phyloP scores from a whole-genome alignment of 257 asterid genomes.

The Solanum corneliomulleri region DNA sequence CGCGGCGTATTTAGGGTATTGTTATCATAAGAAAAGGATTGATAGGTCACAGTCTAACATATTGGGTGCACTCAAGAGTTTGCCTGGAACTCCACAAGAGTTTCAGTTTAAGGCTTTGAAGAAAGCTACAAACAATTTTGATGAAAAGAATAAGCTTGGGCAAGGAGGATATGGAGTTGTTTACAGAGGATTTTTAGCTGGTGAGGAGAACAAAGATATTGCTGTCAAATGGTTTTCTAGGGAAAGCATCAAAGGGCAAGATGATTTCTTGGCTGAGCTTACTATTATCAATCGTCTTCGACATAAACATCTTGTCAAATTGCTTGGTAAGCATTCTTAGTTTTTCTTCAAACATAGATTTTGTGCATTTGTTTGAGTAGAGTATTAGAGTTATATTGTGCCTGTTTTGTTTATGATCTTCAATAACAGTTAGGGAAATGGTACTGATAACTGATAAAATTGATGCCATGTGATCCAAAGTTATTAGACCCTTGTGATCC shows the following conservation, averaged over 20 bases:
- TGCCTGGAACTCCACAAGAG: conserved; percentile 82
- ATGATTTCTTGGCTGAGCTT: conserved; percentile 88
- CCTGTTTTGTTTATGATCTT: background rate
- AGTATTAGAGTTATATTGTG: background rate
- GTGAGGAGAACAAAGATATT: conserved; percentile 41
- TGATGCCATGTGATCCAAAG: background rate
- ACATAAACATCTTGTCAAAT: conserved; percentile 72
- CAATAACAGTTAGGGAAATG: background rate
- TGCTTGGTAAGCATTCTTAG: conserved; percentile 42
- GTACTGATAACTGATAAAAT: background rate
- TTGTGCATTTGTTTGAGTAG: background rate
- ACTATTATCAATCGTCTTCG: conserved; percentile 83
- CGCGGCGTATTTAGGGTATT: conserved; percentile 22
- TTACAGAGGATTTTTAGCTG: conserved; percentile 42
- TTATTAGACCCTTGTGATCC: background rate
- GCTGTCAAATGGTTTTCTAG: conserved; percentile 82
- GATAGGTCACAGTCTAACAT: conserved; percentile 25
- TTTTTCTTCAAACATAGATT: background rate
- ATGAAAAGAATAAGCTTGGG: conserved; percentile 65
- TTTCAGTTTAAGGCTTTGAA: conserved; percentile 54
- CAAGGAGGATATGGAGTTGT: conserved; percentile 91
- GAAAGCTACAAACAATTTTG: conserved; percentile 65
- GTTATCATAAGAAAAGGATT: conserved; percentile 14
- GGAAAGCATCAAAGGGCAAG: conserved; percentile 67
- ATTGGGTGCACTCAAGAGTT: conserved; percentile 48